phyloP scores from a whole-genome alignment of 306 rosid species.

The Castanea crenata region DNA sequence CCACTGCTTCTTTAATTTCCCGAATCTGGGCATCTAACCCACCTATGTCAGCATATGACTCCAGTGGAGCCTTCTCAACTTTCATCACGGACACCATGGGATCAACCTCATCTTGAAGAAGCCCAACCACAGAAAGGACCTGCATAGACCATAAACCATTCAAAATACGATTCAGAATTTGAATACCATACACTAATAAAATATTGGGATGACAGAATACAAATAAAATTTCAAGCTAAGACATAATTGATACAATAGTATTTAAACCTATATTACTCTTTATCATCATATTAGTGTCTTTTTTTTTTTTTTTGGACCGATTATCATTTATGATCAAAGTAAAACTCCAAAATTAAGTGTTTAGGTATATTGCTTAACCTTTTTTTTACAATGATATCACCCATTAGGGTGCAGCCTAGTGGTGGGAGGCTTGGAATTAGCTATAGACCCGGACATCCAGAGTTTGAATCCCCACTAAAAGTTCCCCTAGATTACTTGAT shows the following conservation, averaged over 20 bases:
- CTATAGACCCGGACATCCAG: too few species aligned
- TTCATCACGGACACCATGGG: conserved; percentile 73
- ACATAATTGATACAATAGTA: background rate
- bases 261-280: background rate
- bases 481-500: too few species aligned
- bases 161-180: background rate
- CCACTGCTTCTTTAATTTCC: conserved; percentile 65
- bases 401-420: too few species aligned
- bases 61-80: conserved; percentile 56
- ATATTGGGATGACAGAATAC: background rate
- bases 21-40: conserved; percentile 65
- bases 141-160: conserved; percentile 1
- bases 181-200: background rate
- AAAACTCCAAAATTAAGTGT: background rate
- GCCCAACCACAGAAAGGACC: conserved; percentile 71
- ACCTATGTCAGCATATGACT: conserved; percentile 65
- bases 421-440: too few species aligned
- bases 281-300: background rate
- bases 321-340: background rate
- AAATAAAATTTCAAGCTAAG: background rate
- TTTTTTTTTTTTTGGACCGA: background rate
- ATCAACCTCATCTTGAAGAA: conserved; percentile 71
- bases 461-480: too few species aligned
- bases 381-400: background rate
- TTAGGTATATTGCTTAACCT: background rate